phyloP scores from a whole-genome alignment of 805 yeast species.

The Alloascoidea africana region DNA sequence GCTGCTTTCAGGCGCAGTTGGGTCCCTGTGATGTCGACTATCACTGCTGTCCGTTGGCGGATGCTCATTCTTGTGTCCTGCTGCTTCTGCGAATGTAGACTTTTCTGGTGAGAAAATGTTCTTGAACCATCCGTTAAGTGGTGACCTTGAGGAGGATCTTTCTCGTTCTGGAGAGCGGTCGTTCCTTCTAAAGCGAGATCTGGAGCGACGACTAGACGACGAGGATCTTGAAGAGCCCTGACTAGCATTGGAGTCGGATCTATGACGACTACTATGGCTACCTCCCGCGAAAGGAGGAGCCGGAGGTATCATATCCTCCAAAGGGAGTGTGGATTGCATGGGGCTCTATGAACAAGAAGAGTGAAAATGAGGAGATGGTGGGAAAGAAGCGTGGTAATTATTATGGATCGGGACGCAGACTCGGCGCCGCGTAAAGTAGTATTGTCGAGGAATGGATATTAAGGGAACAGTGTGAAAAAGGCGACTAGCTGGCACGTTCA shows the following conservation, averaged over 20 bases:
- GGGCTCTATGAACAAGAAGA: too few relatives aligned
- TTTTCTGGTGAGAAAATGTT: background rate
- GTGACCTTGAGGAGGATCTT: background rate
- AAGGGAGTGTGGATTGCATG: too few relatives aligned
- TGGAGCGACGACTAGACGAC: background rate
- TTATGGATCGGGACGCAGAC: too few relatives aligned
- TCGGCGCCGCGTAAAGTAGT: too few relatives aligned
- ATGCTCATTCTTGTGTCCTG: background rate
- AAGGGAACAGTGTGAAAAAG: too few relatives aligned
- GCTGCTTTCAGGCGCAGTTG: background rate
- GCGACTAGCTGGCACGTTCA: too few relatives aligned
- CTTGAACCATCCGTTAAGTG: background rate
- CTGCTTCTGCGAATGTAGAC: background rate
- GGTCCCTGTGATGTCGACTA: background rate
- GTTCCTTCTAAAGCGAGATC: background rate
- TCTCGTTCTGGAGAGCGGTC: background rate
- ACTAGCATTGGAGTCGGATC: background rate
- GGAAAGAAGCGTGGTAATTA: too few relatives aligned
- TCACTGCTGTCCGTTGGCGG: background rate
- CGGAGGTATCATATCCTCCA: background rate
- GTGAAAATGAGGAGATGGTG: too few relatives aligned
- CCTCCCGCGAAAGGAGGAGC: conserved; percentile 1
- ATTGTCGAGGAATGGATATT: too few relatives aligned
- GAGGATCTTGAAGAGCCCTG: background rate
- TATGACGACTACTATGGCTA: background rate